phyloP scores from a whole-genome alignment of 208 protist species.

The Borovskyia barvae region DNA sequence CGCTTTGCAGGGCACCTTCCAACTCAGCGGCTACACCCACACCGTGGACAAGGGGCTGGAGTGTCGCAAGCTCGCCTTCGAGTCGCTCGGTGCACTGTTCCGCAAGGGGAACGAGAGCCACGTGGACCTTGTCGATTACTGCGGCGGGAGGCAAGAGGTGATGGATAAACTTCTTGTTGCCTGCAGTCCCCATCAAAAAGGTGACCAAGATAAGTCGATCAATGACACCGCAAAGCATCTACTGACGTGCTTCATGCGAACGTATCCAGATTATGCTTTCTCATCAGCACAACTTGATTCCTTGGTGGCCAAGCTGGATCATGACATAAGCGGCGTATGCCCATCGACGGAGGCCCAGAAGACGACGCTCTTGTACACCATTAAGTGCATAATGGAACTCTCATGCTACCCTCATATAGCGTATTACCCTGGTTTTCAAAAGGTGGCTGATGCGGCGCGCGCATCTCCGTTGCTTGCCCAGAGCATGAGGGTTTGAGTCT shows the following conservation, averaged over 20 bases:
- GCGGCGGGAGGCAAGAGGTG: conserved; percentile 34
- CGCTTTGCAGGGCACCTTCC: conserved; percentile 59
- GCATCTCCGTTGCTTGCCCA: conserved; percentile 16
- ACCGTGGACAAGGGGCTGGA: conserved; percentile 92
- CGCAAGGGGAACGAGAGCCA: conserved; percentile 20
- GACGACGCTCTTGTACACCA: conserved; percentile 27
- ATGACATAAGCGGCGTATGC: conserved; percentile 26
- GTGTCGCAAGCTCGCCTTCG: conserved; percentile 92
- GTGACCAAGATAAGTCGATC: conserved; percentile 44
- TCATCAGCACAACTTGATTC: conserved; percentile 23
- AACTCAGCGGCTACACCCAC: conserved; percentile 94
- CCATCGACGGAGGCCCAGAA: conserved; percentile 30
- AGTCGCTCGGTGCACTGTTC: conserved; percentile 90
- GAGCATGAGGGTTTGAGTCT: conserved; percentile 20
- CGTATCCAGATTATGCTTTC: conserved; percentile 24
- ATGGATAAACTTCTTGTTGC: conserved; percentile 39
- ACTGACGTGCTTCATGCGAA: conserved; percentile 45
- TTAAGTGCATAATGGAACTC: conserved; percentile 43
- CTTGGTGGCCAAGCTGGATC: conserved; percentile 41
- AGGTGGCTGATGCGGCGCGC: conserved; percentile 27
- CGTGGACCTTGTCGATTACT: conserved; percentile 44
- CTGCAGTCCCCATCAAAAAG: conserved; percentile 31
- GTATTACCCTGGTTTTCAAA: conserved; percentile 38
- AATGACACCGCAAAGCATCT: conserved; percentile 46
- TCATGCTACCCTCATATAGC: conserved; percentile 26